Evolutionary conservation across 768 basidiomycete species (phyloP).

Genomic region (Hericium erinaceus): DNA sequence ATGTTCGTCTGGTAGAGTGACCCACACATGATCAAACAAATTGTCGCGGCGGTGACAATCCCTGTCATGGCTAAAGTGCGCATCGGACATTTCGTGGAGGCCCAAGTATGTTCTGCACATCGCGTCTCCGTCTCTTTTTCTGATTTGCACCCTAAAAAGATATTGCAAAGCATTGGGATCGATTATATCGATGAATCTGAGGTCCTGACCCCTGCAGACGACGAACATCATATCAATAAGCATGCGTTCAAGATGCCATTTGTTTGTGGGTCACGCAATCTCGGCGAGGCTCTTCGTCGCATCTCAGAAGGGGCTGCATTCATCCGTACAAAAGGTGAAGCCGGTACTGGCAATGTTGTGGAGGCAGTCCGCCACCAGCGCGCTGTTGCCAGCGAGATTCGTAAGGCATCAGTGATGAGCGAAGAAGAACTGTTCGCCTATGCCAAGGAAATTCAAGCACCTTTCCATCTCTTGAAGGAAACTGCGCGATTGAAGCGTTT

Average conservation of each 20-base stretch:
- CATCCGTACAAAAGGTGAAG: conserved; percentile 96
- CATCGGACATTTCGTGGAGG: conserved; percentile 97
- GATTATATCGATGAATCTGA: conserved; percentile 97
- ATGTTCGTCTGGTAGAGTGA: conserved; percentile 52
- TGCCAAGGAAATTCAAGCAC: conserved; percentile 88
- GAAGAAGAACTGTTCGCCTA: conserved; percentile 93
- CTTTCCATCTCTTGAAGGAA: conserved; percentile 93
- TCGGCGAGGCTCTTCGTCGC: conserved; percentile 92
- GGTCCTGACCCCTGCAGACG: conserved; percentile 93
- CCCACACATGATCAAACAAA: conserved; percentile 94
- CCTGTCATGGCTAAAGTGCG: conserved; percentile 96
- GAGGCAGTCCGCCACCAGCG: conserved; percentile 93
- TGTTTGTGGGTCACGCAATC: conserved; percentile 90
- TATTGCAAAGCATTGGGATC: conserved; percentile 86
- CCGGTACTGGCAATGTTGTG: conserved; percentile 83
- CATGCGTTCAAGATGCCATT: conserved; percentile 92
- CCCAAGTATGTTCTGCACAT: conserved; percentile 45
- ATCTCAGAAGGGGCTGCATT: conserved; percentile 97
- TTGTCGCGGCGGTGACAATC: conserved; percentile 90
- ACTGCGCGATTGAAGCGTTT: conserved; percentile 87
- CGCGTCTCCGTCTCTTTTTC: not conserved
- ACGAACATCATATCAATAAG: conserved; percentile 95
- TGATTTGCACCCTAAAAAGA: conserved; percentile 37
- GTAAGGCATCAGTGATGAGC: conserved; percentile 76
- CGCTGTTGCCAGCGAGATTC: conserved; percentile 75